Conservation (phyloP, 129 eudicot genomes). For the Tagetes patula region DNA sequence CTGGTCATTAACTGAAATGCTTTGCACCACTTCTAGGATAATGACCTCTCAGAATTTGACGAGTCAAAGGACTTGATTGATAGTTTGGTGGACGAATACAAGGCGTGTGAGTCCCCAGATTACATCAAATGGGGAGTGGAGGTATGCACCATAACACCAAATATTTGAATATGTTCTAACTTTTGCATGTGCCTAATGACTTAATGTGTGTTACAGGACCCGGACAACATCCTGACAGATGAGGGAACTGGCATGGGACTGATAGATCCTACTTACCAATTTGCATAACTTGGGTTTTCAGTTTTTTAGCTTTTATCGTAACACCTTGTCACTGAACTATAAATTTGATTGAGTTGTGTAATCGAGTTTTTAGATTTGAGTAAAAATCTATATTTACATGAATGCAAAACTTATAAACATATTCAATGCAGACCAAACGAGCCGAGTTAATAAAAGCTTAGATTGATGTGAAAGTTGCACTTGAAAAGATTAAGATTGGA, state of each 20-base stretch:
- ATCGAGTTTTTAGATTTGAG: too few relatives aligned
- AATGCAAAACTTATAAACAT: too few relatives aligned
- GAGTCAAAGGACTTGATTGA: constrained; percentile 79
- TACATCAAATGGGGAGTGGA: constrained; percentile 95
- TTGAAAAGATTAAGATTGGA: too few relatives aligned
- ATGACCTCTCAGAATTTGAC: constrained; percentile 83
- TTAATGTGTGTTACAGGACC: constrained; percentile 48
- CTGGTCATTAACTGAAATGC: neutral
- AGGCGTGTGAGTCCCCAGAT: constrained; percentile 88
- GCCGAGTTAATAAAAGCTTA: too few relatives aligned
- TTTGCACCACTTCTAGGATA: constrained; percentile 50
- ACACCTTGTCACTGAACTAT: neutral
- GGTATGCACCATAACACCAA: constrained; percentile 33
- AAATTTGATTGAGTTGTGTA: too few relatives aligned
- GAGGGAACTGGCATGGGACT: constrained; percentile 67
- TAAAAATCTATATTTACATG: too few relatives aligned
- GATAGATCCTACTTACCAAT: constrained; percentile 60
- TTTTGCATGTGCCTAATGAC: neutral
- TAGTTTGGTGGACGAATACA: constrained; percentile 83
- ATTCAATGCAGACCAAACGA: too few relatives aligned
- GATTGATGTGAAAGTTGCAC: too few relatives aligned
- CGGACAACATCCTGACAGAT: constrained; percentile 53
- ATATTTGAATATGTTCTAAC: neutral
- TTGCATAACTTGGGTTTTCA: constrained; percentile 25
- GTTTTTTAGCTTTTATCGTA: neutral